phyloP scores from a whole-genome alignment of 306 rosid genomes.

The Morella rubra region DNA sequence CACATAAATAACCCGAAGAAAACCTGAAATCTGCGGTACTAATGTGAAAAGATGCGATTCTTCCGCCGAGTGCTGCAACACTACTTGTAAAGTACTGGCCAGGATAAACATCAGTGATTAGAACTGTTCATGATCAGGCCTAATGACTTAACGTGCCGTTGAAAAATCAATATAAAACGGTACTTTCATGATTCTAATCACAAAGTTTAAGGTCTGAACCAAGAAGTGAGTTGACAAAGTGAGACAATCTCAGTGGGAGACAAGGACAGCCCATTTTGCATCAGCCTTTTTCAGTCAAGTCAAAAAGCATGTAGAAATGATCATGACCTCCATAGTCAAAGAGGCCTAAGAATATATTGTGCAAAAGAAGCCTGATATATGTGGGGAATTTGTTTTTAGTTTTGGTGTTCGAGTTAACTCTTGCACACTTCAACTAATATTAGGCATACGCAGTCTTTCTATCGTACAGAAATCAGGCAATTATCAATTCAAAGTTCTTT shows the following conservation, averaged over 20 bases:
- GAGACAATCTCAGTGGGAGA: constrained; percentile 47
- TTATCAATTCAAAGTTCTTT: too few relatives aligned
- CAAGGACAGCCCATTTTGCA: constrained; percentile 45
- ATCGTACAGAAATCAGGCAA: too few relatives aligned
- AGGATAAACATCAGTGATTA: too few relatives aligned
- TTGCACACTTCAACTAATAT: too few relatives aligned
- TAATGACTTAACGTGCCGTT: too few relatives aligned
- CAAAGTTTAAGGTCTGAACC: background rate
- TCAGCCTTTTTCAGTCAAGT: constrained; percentile 40
- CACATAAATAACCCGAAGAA: too few relatives aligned
- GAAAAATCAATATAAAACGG: too few relatives aligned
- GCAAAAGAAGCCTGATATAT: background rate
- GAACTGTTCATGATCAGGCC: background rate
- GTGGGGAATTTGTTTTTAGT: too few relatives aligned
- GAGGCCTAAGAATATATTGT: background rate
- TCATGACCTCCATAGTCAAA: constrained; percentile 31
- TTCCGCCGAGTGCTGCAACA: background rate
- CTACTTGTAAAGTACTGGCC: background rate
- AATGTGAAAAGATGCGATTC: background rate
- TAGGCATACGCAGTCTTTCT: too few relatives aligned
- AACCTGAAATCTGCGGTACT: too few relatives aligned
- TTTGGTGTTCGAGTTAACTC: too few relatives aligned
- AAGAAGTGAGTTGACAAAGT: constrained; percentile 37
- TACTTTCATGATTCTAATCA: too few relatives aligned
- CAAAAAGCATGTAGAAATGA: constrained; percentile 35